Evolutionary conservation across 2,329 filamentous ascomycete genomes (phyloP).

Genomic region (Penicillium fuscoglaucum): DNA sequence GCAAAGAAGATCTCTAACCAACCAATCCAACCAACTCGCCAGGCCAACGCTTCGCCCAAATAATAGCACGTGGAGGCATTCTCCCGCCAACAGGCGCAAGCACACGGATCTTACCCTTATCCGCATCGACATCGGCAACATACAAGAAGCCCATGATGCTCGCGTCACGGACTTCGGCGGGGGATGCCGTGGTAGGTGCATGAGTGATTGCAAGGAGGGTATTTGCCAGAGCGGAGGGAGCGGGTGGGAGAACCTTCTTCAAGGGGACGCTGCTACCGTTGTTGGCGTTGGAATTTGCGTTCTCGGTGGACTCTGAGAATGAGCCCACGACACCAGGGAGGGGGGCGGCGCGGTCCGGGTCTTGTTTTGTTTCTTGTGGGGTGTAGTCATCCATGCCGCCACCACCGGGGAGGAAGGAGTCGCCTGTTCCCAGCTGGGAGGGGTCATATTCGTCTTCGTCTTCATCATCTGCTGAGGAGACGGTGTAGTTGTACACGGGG

Average conservation of each 20-base stretch:
- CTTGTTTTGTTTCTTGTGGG: constrained; percentile 18
- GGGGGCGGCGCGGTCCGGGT: constrained; percentile 18
- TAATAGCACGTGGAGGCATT: constrained; percentile 73
- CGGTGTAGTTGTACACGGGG: constrained; percentile 68
- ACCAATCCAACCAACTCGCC: constrained; percentile 79
- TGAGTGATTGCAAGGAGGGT: constrained; percentile 83
- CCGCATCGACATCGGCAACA: constrained; percentile 85
- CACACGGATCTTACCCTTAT: constrained; percentile 75
- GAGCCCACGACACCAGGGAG: constrained; percentile 27
- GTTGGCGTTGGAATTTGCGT: constrained; percentile 23
- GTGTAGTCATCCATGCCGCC: constrained; percentile 26
- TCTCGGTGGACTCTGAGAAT: constrained; percentile 15
- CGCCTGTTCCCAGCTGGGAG: constrained; percentile 31
- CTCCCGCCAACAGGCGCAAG: constrained; percentile 81
- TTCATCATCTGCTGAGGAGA: constrained; percentile 56
- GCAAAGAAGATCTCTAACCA: constrained; percentile 42
- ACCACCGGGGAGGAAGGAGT: constrained; percentile 41
- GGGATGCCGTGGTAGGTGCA: constrained; percentile 66
- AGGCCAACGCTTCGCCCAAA: constrained; percentile 79
- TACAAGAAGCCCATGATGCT: constrained; percentile 92
- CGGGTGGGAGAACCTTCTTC: constrained; percentile 64
- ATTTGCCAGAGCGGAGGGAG: constrained; percentile 66
- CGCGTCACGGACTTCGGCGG: constrained; percentile 73
- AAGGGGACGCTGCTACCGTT: constrained; percentile 38
- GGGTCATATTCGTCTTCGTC: constrained; percentile 52